phyloP scores from a whole-genome alignment of 148 eudicot genomes.

The Rheum nobile region DNA sequence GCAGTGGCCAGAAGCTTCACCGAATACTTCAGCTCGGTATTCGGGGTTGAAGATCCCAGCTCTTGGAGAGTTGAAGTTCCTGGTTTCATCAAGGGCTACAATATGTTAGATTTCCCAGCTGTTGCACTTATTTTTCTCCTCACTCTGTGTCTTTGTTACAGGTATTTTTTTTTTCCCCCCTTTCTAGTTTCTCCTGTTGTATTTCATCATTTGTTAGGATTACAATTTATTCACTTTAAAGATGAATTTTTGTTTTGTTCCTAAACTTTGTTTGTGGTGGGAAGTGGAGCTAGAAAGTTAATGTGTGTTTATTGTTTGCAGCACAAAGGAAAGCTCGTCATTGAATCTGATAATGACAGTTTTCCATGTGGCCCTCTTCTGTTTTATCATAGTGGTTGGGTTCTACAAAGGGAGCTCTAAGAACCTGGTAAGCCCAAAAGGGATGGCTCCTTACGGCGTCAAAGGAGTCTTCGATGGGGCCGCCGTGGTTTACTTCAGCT shows the following conservation, averaged over 20 bases:
- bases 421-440: constrained; percentile 56
- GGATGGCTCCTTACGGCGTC: constrained; percentile 60
- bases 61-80: constrained; percentile 56
- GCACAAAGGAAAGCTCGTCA: constrained; percentile 69
- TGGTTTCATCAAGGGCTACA: constrained; percentile 49
- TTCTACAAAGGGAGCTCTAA: constrained; percentile 45
- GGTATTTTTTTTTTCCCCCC: constrained; percentile 20
- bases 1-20: constrained; percentile 83
- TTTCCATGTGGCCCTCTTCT: constrained; percentile 57
- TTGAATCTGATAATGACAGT: constrained; percentile 60
- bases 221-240: too few relatives aligned
- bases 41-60: constrained; percentile 51
- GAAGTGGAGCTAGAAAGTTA: neutral
- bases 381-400: constrained; percentile 54
- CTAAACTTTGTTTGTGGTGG: too few relatives aligned
- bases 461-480: constrained; percentile 77
- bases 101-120: constrained; percentile 74
- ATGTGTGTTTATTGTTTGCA: constrained; percentile 19
- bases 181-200: neutral
- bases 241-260: too few relatives aligned
- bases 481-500: constrained; percentile 72
- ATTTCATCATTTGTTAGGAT: neutral
- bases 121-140: constrained; percentile 62
- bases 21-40: constrained; percentile 51
- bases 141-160: constrained; percentile 55